Evolutionary conservation across 805 yeast genomes (phyloP).

Genomic region (Osmozyma mogii): DNA sequence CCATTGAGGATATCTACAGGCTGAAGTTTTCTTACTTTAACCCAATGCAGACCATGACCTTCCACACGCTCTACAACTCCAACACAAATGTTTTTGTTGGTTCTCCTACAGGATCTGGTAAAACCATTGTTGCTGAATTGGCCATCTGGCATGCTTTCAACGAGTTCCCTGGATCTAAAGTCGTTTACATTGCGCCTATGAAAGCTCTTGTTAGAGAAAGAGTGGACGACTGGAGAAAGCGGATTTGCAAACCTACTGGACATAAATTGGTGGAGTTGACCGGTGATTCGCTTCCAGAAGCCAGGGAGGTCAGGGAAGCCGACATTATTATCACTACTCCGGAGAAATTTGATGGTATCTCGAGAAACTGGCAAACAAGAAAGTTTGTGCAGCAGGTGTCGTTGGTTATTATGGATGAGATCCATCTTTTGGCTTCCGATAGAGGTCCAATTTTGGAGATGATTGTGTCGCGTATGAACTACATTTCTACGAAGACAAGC

Average conservation of each 20-base stretch:
- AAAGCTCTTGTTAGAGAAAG: slow-evolving; percentile 79
- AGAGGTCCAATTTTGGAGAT: slow-evolving; percentile 83
- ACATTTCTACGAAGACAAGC: slow-evolving; percentile 52
- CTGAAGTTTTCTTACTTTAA: slow-evolving; percentile 76
- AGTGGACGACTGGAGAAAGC: slow-evolving; percentile 68
- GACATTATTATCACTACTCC: slow-evolving; percentile 79
- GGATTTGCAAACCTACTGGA: slow-evolving; percentile 40
- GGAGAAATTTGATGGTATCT: slow-evolving; percentile 81
- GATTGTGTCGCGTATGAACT: slow-evolving; percentile 84
- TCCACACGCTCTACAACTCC: slow-evolving; percentile 78
- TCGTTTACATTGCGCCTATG: slow-evolving; percentile 86
- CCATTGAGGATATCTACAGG: slow-evolving; percentile 61
- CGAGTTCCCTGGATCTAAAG: slow-evolving; percentile 70
- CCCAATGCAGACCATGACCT: slow-evolving; percentile 98
- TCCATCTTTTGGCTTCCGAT: slow-evolving; percentile 75
- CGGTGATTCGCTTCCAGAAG: slow-evolving; percentile 75
- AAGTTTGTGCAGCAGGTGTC: slow-evolving; percentile 69
- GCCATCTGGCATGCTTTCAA: slow-evolving; percentile 96
- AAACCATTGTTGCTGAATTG: slow-evolving; percentile 92
- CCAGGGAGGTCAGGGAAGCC: slow-evolving; percentile 56
- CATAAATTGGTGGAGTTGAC: slow-evolving; percentile 66
- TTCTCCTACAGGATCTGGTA: slow-evolving; percentile 98
- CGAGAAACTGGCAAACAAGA: slow-evolving; percentile 78
- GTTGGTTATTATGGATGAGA: slow-evolving; percentile 78
- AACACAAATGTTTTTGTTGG: slow-evolving; percentile 84